Conservation (phyloP, 331 rosid genomes). For the Acacia pycnantha region DNA sequence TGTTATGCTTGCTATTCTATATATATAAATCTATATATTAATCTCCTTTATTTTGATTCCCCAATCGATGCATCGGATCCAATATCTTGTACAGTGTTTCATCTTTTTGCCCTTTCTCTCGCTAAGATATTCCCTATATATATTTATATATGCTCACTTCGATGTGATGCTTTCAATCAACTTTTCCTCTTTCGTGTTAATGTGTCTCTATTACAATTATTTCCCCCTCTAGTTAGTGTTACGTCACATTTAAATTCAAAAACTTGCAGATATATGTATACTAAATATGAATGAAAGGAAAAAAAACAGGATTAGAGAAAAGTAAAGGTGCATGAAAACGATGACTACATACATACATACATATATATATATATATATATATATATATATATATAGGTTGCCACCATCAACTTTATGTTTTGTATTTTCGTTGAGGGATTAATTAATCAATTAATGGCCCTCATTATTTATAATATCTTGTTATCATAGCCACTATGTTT, state of each 20-base stretch:
- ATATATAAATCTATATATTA: not conserved
- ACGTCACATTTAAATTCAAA: not conserved
- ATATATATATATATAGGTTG: not conserved
- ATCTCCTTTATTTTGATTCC: constrained; percentile 8
- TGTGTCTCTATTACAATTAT: not conserved
- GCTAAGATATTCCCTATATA: not conserved
- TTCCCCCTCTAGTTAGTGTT: not conserved
- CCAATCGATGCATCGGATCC: constrained; percentile 13
- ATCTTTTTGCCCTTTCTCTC: not conserved
- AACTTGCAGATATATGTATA: not conserved
- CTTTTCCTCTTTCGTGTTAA: not conserved
- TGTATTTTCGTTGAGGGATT: not conserved
- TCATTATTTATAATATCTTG: constrained; percentile 6
- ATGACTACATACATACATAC: not conserved
- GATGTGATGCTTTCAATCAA: constrained; percentile 1
- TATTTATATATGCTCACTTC: not conserved
- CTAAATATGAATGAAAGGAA: not conserved
- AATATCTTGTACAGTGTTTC: constrained; percentile 3
- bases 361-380: too few species aligned
- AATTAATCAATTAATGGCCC: not conserved
- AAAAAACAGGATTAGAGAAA: not conserved
- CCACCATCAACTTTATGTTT: not conserved
- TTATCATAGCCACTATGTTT: constrained; percentile 2
- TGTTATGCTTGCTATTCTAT: not conserved
- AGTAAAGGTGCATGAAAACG: not conserved